Base-by-base conservation (phyloP, 75 land plant genomes). In the Selaginella tamariscina region DNA sequence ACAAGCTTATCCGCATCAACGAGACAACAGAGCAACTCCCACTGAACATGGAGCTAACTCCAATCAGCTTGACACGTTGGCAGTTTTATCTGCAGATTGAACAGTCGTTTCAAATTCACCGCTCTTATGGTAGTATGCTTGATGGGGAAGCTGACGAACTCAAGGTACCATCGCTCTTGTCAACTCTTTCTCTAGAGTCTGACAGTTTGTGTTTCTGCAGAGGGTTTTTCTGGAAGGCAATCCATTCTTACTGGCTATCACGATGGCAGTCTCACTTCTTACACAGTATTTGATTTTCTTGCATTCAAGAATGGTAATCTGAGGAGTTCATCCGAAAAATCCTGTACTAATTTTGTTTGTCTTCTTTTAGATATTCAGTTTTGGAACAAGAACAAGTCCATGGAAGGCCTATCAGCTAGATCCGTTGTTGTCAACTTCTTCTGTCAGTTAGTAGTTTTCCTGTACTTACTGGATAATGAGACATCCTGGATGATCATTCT, bases 401-500 rank as follows among this genome's bases (percentile, higher is more conserved):
- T 94, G 98, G 98, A 94, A 71, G 98, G 98, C 33, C 73, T 94
- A 29, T 94, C 98, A 59, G 96, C 98, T 29, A 87, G 94, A 65
- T 83, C 98, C 26, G 98, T 94, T 29, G 82, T 94, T 62, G 85
- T 94, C 63, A 94, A 65, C 83, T 94, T 94, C 68, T 67, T 81
- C 33, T 82, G 78, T 68, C 98, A 94, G 83, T 72, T 94, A 30
- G 82, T 94, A 30, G 83, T 94, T 70, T 94, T 94, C 79, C 86
- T 94, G 56, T 94, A 94, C 65, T 78, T 94, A 49, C 81, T 94
- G 72, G 96, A 94, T 69, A 94, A 94, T 81, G 96, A 94, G 28
- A 94, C 98, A 32, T 94, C 98, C 18, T 94, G 98, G 98, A 94
- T 94, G 98, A 94, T 94, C 31, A 80, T 94, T 68, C 84, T 87